Base-by-base conservation (phyloP, 2,329 filamentous ascomycete genomes). In the Alternaria viburni region DNA sequence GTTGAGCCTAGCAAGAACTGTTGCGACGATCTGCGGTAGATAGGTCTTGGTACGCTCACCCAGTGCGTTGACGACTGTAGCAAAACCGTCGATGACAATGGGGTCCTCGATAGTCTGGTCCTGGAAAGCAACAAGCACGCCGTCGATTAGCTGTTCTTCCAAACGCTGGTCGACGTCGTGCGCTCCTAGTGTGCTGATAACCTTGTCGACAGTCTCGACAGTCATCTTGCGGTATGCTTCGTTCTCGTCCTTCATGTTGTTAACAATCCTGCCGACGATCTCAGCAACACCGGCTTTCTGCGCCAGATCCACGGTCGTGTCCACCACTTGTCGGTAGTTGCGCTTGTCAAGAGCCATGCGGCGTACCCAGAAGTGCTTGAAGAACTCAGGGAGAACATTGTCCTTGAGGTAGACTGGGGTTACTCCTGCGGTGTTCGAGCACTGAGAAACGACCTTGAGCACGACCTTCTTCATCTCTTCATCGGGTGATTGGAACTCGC, bases 391-490 rank as follows among this genome's bases (percentile, higher is more conserved):
- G 43, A 99, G 85, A 8, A 99, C 94, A 66, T 97, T 91, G 76
- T 98, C 94, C 81, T 97, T 98, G 44, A 99, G 86, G 76, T 98
- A 99, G 43, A 90, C 91, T 36, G 94, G 92, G 32, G 96, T 98
- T 26, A 99, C 96, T 82, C 96, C 96, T 76, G 97, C 92, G 3
- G 95, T 98, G 71, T 91, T 91, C 8, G 96, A 93, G 77, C 96
- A 98, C 77, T 99, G 96, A 17, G 94, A 97, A 15, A 99, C 90
- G 26, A 99, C 96, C 82, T 98, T 98, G 62, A 99, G 84, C 8
- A 99, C 96, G 1, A 99, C 96, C 84, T 99, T 99, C 83, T 98
- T 99, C 96, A 99, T 99, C 81, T 99, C 96, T 81, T 99, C 96
- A 70, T 99, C 96, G 0, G 96, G 96, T 1, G 95, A 97, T 7